These are phyloP conservation scores for Hanseniaspora opuntiae DNA, from an alignment of 805 yeast genomes.

Conservation along the genomic window DNA sequence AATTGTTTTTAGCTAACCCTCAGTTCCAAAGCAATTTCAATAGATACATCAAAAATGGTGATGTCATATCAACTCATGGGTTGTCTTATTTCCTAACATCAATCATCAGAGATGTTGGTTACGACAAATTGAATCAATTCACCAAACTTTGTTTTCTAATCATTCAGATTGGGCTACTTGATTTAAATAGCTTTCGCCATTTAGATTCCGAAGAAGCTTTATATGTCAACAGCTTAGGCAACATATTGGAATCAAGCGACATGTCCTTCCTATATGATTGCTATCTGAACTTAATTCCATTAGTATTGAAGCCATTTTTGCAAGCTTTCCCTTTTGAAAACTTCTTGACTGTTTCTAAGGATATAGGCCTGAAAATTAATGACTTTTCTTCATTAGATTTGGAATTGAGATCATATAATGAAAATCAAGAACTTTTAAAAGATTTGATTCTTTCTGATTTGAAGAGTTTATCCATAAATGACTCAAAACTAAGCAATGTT, in stretches of 20 bases:
- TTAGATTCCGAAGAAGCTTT: neutral
- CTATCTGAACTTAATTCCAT: neutral
- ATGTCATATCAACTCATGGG: neutral
- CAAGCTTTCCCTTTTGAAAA: neutral
- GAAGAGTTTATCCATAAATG: neutral
- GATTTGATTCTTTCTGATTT: neutral
- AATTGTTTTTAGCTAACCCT: neutral
- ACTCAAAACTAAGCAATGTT: neutral
- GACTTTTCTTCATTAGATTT: neutral
- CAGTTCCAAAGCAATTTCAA: neutral
- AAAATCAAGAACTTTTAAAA: neutral
- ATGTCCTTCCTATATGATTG: neutral
- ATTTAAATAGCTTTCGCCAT: neutral
- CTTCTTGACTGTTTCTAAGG: neutral
- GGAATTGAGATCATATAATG: neutral
- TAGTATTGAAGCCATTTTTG: neutral
- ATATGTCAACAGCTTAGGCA: neutral
- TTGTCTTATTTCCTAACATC: neutral
- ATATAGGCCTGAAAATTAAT: neutral
- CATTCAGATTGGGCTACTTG: neutral
- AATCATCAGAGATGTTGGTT: neutral
- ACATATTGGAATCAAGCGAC: neutral
- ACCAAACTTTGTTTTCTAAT: neutral
- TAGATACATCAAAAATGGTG: neutral
- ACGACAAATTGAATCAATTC: neutral